phyloP scores from a whole-genome alignment of 2,329 filamentous ascomycete genomes.

The Dactylellina leptospora region DNA sequence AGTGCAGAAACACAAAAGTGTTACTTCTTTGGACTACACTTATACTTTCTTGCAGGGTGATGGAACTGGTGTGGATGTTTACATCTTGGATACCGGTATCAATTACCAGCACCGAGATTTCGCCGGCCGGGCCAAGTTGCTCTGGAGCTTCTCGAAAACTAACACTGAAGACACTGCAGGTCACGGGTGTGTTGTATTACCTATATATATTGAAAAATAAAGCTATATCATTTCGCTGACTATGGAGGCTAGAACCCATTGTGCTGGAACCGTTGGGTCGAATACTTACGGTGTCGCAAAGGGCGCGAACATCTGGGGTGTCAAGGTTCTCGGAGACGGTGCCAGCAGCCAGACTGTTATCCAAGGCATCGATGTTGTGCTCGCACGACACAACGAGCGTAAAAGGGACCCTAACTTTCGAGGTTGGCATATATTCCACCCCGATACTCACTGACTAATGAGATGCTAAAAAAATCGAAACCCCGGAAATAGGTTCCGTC shows the following conservation, averaged over 20 bases:
- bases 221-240: not conserved
- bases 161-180: slow-evolving; percentile 59
- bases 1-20: slow-evolving; percentile 55
- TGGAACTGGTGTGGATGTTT: slow-evolving; percentile 63
- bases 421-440: slow-evolving; percentile 12
- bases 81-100: slow-evolving; percentile 64
- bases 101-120: slow-evolving; percentile 56
- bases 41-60: slow-evolving; percentile 58
- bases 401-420: slow-evolving; percentile 59
- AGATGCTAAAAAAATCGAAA: slow-evolving; percentile 4
- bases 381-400: slow-evolving; percentile 62
- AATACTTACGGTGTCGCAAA: slow-evolving; percentile 64
- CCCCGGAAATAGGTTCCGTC: slow-evolving; percentile 59
- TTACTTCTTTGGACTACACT: slow-evolving; percentile 58
- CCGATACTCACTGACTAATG: not conserved
- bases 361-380: slow-evolving; percentile 61
- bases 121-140: slow-evolving; percentile 56
- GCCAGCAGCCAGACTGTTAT: slow-evolving; percentile 60
- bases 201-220: too few species aligned
- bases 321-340: slow-evolving; percentile 64
- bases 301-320: slow-evolving; percentile 62
- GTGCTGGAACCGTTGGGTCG: slow-evolving; percentile 56
- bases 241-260: slow-evolving; percentile 57
- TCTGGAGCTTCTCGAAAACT: slow-evolving; percentile 60
- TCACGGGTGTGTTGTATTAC: slow-evolving; percentile 67